phyloP scores from a whole-genome alignment of 495 filamentous ascomycete genomes.

The Xylaria castorea region DNA sequence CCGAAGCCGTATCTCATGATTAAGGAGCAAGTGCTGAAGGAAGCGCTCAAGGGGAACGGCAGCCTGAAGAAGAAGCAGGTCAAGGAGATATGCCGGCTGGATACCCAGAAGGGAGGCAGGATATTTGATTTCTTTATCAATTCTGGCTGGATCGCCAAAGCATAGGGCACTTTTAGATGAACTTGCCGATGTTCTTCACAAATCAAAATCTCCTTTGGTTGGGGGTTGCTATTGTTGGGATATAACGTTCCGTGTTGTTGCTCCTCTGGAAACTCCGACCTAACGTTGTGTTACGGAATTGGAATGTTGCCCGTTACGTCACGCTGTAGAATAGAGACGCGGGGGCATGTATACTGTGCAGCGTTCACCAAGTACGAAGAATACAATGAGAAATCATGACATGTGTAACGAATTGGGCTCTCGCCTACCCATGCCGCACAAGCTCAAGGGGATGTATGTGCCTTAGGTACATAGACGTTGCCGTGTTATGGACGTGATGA shows the following conservation, averaged over 20 bases:
- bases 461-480: no score
- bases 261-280: background rate
- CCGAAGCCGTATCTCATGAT: conserved; percentile 95
- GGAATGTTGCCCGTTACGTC: background rate
- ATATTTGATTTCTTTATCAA: conserved; percentile 96
- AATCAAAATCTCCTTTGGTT: background rate
- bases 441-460: background rate
- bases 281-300: background rate
- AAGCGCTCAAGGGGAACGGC: conserved; percentile 87
- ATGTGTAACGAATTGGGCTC: background rate
- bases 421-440: background rate
- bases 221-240: background rate
- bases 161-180: conserved; percentile 37
- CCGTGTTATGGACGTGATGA: background rate
- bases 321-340: background rate
- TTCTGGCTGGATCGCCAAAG: conserved; percentile 88
- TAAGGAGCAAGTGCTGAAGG: conserved; percentile 86
- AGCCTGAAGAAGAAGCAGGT: conserved; percentile 89
- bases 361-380: conserved; percentile 4
- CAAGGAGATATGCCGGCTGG: conserved; percentile 63
- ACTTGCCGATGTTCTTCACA: background rate
- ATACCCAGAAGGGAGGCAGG: conserved; percentile 62
- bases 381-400: background rate
- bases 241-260: background rate
- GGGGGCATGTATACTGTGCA: background rate